Conservation (phyloP, 768 basidiomycete genomes). For the Podaxis carcinomalis region DNA sequence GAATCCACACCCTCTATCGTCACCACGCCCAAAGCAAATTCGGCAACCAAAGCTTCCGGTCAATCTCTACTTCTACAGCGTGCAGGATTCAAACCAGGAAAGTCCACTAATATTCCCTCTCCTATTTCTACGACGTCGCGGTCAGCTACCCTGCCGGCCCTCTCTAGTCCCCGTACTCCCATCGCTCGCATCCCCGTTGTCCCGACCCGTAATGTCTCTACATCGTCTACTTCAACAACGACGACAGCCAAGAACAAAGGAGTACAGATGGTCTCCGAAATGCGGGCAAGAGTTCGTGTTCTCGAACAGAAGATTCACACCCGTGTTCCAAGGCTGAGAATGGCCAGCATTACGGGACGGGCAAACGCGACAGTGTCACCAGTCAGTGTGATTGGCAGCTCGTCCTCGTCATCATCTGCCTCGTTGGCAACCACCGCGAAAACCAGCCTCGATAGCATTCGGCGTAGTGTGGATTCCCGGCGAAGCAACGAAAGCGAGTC, state of each 20-base stretch:
- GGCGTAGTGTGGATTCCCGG: conserved; percentile 41
- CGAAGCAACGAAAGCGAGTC: conserved; percentile 41
- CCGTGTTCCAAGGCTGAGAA: conserved; percentile 77
- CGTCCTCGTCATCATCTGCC: conserved; percentile 32
- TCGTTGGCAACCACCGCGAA: conserved; percentile 38
- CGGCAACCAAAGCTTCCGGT: conserved; percentile 30
- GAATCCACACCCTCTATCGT: conserved; percentile 30
- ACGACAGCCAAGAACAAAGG: conserved; percentile 70
- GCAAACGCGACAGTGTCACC: conserved; percentile 18
- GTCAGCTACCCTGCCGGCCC: conserved; percentile 52
- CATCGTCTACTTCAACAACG: conserved; percentile 37
- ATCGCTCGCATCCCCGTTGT: conserved; percentile 33
- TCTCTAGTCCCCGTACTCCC: conserved; percentile 43
- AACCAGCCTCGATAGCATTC: conserved; percentile 41
- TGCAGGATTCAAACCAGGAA: conserved; percentile 43
- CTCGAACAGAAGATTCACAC: conserved; percentile 86
- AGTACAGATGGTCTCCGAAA: conserved; percentile 90
- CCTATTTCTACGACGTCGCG: conserved; percentile 45
- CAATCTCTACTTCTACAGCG: conserved; percentile 49
- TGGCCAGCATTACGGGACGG: conserved; percentile 69
- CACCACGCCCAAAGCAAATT: conserved; percentile 34
- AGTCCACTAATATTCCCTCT: conserved; percentile 41
- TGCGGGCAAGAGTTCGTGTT: conserved; percentile 80
- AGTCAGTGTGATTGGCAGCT: conserved; percentile 25
- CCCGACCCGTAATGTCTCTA: conserved; percentile 28